These are phyloP conservation scores for Hypoxylon sp. DNA, from an alignment of 2,329 filamentous ascomycete species.

Conservation along the genomic window DNA sequence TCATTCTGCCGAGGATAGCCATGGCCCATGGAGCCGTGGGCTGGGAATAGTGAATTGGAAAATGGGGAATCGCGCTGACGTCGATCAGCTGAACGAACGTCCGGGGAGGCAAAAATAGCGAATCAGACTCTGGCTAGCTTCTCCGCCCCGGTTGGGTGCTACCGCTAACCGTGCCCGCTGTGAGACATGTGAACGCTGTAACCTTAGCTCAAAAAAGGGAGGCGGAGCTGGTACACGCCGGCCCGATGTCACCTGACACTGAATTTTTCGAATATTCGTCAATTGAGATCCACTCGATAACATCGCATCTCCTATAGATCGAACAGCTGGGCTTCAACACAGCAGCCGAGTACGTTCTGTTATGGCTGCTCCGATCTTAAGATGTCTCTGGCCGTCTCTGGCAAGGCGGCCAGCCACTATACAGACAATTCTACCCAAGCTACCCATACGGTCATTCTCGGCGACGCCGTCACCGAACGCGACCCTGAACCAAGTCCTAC, in stretches of 20 bases:
- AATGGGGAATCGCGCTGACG: slow-evolving; percentile 37
- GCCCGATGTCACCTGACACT: slow-evolving; percentile 45
- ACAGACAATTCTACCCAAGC: slow-evolving; percentile 46
- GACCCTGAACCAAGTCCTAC: slow-evolving; percentile 81
- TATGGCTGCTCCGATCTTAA: slow-evolving; percentile 54
- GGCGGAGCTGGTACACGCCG: slow-evolving; percentile 17
- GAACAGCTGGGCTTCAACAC: slow-evolving; percentile 14
- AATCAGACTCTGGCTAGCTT: slow-evolving; percentile 16
- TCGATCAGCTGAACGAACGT: slow-evolving; percentile 31
- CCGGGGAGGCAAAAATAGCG: slow-evolving; percentile 26
- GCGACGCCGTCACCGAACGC: slow-evolving; percentile 69
- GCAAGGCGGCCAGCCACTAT: slow-evolving; percentile 54
- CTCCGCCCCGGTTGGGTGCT: slow-evolving; percentile 22
- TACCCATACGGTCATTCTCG: slow-evolving; percentile 66
- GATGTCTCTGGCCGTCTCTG: slow-evolving; percentile 52
- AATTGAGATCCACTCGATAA: slow-evolving; percentile 25
- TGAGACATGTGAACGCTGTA: slow-evolving; percentile 32
- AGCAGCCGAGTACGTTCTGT: slow-evolving; percentile 17
- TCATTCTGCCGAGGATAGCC: slow-evolving; percentile 50
- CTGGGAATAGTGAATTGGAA: slow-evolving; percentile 23
- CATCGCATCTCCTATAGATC: slow-evolving; percentile 9
- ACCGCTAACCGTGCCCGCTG: slow-evolving; percentile 4
- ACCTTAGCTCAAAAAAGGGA: slow-evolving; percentile 7
- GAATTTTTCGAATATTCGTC: slow-evolving; percentile 36
- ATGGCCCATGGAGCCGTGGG: slow-evolving; percentile 35